Evolutionary conservation across 2,329 filamentous ascomycete genomes (phyloP).

Genomic region (Aureobasidium sp.): DNA sequence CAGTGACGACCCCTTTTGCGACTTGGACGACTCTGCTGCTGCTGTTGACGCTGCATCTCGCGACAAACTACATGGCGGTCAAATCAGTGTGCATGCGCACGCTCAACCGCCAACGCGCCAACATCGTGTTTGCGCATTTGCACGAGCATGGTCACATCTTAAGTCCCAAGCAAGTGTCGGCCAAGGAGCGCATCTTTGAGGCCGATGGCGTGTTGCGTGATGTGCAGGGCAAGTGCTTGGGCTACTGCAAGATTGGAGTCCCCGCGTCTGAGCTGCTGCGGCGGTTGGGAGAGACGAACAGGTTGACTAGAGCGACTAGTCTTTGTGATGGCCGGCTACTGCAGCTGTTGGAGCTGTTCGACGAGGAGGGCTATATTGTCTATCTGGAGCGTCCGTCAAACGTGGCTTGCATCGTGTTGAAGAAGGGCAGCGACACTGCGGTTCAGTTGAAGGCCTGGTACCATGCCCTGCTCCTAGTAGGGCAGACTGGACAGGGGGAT

Average conservation of each 20-base stretch:
- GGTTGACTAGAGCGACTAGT: slow-evolving; percentile 23
- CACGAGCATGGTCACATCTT: slow-evolving; percentile 30
- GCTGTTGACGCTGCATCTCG: slow-evolving; percentile 69
- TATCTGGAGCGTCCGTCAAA: slow-evolving; percentile 41
- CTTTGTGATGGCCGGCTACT: slow-evolving; percentile 29
- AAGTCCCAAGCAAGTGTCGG: slow-evolving; percentile 57
- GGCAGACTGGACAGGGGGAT: slow-evolving; percentile 16
- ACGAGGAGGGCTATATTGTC: slow-evolving; percentile 53
- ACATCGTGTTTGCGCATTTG: slow-evolving; percentile 59
- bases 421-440: slow-evolving; percentile 45
- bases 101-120: slow-evolving; percentile 80
- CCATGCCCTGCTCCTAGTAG: slow-evolving; percentile 49
- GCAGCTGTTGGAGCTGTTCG: slow-evolving; percentile 46
- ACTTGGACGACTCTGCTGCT: slow-evolving; percentile 69
- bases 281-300: slow-evolving; percentile 22
- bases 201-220: slow-evolving; percentile 60
- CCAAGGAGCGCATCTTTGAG: slow-evolving; percentile 52
- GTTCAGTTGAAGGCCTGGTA: slow-evolving; percentile 56
- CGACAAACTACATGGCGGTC: slow-evolving; percentile 81
- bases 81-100: slow-evolving; percentile 74
- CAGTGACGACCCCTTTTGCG: slow-evolving; percentile 60
- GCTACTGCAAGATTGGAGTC: slow-evolving; percentile 48
- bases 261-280: slow-evolving; percentile 23
- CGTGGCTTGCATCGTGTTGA: slow-evolving; percentile 52
- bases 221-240: slow-evolving; percentile 40